Base-by-base conservation (phyloP, 192 early-diverging fungal species). In the Tieghemiomyces parasiticus region DNA sequence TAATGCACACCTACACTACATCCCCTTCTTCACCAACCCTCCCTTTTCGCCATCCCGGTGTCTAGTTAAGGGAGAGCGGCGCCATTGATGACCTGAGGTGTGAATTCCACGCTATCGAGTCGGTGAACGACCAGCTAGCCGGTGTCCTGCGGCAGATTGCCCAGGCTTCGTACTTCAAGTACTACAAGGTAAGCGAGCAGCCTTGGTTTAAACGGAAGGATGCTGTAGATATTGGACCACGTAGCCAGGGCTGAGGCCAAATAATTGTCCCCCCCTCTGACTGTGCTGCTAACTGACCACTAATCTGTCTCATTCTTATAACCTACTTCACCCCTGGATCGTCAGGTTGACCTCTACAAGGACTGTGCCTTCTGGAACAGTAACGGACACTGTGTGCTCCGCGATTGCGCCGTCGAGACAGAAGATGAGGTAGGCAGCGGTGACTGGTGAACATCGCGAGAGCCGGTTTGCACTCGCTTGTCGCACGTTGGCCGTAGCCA, bases 321-420 rank as follows among this genome's bases (percentile, higher is more conserved):
- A 25, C 35, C 31, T 61, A 38, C 49, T 14, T 24, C 30, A 13
- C 38, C 32, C 55, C 22, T 19, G 48, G 35, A 45, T 14, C 25
- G 20, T 34, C 63, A 90, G 81, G 79, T 91, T 24, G 85, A 95
- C 64, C 70, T 97, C 58, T 87, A 88, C 73, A 81, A 83, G 58
- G 85, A 84, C 3, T 97, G 94, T 62, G 82, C 81, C 13, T 95
- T 93, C 68, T 97, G 94, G 94, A 73, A 76, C 24, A 88, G 86
- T 24, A 83, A 91, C 63, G 79, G 76, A 24, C 72, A 84, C 30
- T 97, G 94, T 68, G 77, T 85, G 61, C 79, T 90, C 62, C 64
- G 79, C 48, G 87, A 92, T 61, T 97, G 94, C 67, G 79, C 85
- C 13, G 94, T 94, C 13, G 71, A 80, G 46, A 81, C 85, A 22